Evolutionary conservation across 108 stramenopile species (phyloP).

Genomic region (Fragilaria radians): DNA sequence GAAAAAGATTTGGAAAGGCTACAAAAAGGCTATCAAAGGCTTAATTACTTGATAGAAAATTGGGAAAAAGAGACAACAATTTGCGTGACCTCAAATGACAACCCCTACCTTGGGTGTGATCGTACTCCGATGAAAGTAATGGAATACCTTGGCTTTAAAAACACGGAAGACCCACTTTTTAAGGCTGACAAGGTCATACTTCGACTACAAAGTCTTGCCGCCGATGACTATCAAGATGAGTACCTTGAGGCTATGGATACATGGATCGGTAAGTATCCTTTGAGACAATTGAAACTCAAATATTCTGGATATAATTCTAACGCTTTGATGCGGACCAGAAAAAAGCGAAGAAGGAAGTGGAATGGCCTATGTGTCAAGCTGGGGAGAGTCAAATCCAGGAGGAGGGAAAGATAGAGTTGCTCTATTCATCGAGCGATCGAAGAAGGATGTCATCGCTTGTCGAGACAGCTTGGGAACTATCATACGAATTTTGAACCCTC

Average conservation of each 20-base stretch:
- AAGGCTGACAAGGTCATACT: conserved; percentile 63
- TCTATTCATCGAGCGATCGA: conserved; percentile 77
- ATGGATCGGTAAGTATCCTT: conserved; percentile 6
- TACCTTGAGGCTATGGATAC: conserved; percentile 66
- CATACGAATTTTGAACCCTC: conserved; percentile 49
- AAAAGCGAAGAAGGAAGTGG: conserved; percentile 64
- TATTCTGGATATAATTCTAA: conserved; percentile 1
- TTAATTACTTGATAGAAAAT: conserved; percentile 69
- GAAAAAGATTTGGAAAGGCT: conserved; percentile 60
- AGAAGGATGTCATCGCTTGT: conserved; percentile 56
- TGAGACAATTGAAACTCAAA: not conserved
- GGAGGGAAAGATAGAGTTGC: conserved; percentile 74
- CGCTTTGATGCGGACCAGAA: not conserved
- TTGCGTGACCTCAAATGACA: conserved; percentile 48
- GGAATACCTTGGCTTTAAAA: conserved; percentile 74
- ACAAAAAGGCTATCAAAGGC: conserved; percentile 57
- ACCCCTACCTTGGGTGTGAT: conserved; percentile 49
- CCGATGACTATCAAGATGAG: conserved; percentile 37
- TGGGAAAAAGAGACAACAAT: conserved; percentile 80
- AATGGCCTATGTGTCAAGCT: conserved; percentile 75
- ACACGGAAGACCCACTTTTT: conserved; percentile 68
- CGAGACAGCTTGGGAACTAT: conserved; percentile 50
- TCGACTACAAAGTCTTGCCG: conserved; percentile 48
- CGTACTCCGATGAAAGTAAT: conserved; percentile 73
- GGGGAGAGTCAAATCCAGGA: conserved; percentile 86